A percentile compares a stretch with the other conserved stretches of the same genome.
These are phyloP conservation scores for Pelargonium fulgidum DNA, from an alignment of 441 rosid genomes.

Conservation along the genomic window DNA sequence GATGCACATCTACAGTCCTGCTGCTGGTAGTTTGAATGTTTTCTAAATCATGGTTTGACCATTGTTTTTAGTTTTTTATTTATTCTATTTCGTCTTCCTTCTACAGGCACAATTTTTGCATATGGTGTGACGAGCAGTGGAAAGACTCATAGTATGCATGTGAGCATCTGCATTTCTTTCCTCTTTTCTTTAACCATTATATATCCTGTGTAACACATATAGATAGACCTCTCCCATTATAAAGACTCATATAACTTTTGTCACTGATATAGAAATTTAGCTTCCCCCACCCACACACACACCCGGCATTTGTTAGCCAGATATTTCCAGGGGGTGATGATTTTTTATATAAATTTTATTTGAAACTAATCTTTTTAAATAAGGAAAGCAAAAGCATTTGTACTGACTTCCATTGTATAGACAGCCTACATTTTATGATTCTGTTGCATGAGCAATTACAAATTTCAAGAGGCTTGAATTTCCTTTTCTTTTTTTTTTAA, in stretches of 20 bases:
- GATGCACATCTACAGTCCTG: background rate
- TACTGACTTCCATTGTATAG: background rate
- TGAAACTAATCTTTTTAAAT: too few species aligned
- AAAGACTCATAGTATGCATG: conserved; percentile 99
- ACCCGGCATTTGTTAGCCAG: too few species aligned
- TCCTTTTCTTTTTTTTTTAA: background rate
- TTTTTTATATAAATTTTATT: too few species aligned
- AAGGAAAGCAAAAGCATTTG: too few species aligned
- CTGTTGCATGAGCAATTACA: background rate
- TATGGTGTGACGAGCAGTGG: conserved; percentile 99
- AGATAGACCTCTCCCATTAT: too few species aligned
- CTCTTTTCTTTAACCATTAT: too few species aligned
- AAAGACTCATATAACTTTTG: too few species aligned
- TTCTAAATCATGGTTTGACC: background rate
- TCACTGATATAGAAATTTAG: too few species aligned
- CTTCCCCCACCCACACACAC: too few species aligned
- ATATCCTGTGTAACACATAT: too few species aligned
- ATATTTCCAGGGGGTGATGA: too few species aligned
- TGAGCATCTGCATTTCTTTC: conserved; percentile 28
- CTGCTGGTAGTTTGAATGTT: conserved; percentile 1
- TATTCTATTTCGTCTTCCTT: conserved; percentile 23
- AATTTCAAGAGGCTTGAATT: conserved; percentile 6
- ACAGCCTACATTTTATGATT: background rate
- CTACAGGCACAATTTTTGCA: conserved; percentile 91
- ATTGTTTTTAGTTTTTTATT: conserved; percentile 15